Conservation (phyloP, 2,329 filamentous ascomycete genomes). For the Colletotrichum melonis region DNA sequence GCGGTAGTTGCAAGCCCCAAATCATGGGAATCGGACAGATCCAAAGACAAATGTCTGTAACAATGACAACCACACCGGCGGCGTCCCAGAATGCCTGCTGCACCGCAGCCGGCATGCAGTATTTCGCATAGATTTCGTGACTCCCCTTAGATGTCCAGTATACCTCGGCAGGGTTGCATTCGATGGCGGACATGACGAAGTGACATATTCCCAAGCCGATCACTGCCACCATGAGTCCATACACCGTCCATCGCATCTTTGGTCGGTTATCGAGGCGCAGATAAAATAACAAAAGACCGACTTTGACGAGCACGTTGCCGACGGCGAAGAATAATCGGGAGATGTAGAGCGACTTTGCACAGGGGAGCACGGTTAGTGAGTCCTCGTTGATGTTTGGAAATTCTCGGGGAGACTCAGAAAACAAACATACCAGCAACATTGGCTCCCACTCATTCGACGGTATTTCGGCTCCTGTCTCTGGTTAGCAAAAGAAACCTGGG, state of each 20-base stretch:
- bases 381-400: not conserved
- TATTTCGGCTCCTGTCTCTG: not conserved
- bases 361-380: not conserved
- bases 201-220: not conserved
- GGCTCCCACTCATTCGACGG: constrained; percentile 1
- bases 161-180: not conserved
- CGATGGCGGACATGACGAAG: constrained; percentile 4
- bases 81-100: constrained; percentile 18
- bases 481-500: not conserved
- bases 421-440: constrained; percentile 7
- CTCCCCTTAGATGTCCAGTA: constrained; percentile 15
- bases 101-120: not conserved
- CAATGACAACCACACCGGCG: constrained; percentile 2
- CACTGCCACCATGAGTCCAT: not conserved
- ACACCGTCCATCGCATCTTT: constrained; percentile 15
- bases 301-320: constrained; percentile 10
- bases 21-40: constrained; percentile 17
- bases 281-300: constrained; percentile 19
- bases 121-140: not conserved
- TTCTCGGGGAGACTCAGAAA: not conserved
- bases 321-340: constrained; percentile 7
- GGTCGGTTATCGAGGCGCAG: constrained; percentile 15
- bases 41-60: constrained; percentile 23
- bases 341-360: not conserved
- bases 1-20: constrained; percentile 5